Evolutionary conservation across 1,284 basidiomycete genomes (phyloP), one percentile per base, ranked within the genome.

Genomic region (Irpex sp.): DNA sequence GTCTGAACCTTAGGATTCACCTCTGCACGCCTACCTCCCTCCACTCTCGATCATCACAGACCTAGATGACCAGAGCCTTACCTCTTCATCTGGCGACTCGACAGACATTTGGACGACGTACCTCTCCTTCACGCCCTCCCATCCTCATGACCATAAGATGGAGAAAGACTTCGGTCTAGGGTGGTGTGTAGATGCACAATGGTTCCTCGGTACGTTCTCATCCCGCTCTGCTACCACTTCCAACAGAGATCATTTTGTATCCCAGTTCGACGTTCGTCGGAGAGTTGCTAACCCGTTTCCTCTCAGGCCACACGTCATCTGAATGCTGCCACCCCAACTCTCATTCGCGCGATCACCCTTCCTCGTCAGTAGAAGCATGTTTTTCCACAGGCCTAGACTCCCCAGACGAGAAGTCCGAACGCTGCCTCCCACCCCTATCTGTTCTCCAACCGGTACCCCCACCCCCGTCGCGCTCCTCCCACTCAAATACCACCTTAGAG

Each of bases 181-280:
- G 8, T 92, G 89, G 90, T 92, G 91, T 72, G 73, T 82, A 4
- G 65, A 77, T 4, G 65, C 68, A 21, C 47, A 69, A n/a, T 76
- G 73, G 67, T 76, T 79, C 60, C 64, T 69, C 38, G 66, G 78
- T 73, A 15, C 40, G 40, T 44, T 15, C 40, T 44, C 40, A 44
- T 15, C 40, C 37, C 15, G 57, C 47, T 58, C 31, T 38, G 49
- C 38, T 37, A 26, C 26, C 3, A 4, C 26, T 26, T 26, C 26
- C 26, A 1, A 26, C 26, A 26, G 26, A 26, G 26, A 26, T 26
- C 26, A 26, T 26, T 26, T 26, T 4, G 26, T 26, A 26, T 26
- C 26, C 4, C 26, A 4, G 3, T 26, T 26, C 26, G 4, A 26
- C 26, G 26, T 26, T 26, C 26, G 26, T 26, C 26, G 26, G 4